Evolutionary conservation across 192 early-diverging fungal genomes (phyloP).

Genomic region (Backusella westeae): DNA sequence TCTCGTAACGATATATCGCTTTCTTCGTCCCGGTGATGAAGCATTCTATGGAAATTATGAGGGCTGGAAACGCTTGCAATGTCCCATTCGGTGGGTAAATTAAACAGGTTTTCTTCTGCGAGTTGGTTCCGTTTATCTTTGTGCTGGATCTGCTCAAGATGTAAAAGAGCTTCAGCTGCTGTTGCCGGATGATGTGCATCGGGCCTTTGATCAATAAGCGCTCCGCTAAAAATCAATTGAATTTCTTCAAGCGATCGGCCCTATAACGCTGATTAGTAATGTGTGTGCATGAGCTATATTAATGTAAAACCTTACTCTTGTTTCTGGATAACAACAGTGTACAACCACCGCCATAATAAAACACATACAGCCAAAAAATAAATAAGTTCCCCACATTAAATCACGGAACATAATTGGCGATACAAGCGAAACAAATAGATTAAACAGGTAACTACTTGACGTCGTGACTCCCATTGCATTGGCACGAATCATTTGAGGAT

Average conservation of each 20-base stretch:
- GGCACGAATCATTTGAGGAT: constrained; percentile 80
- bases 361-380: constrained; percentile 68
- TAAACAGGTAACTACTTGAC: constrained; percentile 85
- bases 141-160: constrained; percentile 25
- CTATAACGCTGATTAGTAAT: background rate
- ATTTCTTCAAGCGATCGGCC: constrained; percentile 33
- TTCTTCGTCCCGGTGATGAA: background rate
- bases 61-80: background rate
- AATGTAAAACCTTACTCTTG: constrained; percentile 47
- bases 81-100: background rate
- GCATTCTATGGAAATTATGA: background rate
- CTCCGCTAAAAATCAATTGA: constrained; percentile 34
- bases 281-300: background rate
- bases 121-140: constrained; percentile 19
- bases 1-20: background rate
- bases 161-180: constrained; percentile 29
- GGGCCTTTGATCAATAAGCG: constrained; percentile 27
- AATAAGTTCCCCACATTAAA: constrained; percentile 63
- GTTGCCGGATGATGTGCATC: constrained; percentile 39
- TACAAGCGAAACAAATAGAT: constrained; percentile 70
- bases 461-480: constrained; percentile 85
- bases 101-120: background rate
- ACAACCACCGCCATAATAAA: constrained; percentile 55
- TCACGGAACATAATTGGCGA: constrained; percentile 65
- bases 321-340: constrained; percentile 74